These are phyloP conservation scores for Mycena galopus DNA, from an alignment of 768 basidiomycete genomes.

Conservation along the genomic window DNA sequence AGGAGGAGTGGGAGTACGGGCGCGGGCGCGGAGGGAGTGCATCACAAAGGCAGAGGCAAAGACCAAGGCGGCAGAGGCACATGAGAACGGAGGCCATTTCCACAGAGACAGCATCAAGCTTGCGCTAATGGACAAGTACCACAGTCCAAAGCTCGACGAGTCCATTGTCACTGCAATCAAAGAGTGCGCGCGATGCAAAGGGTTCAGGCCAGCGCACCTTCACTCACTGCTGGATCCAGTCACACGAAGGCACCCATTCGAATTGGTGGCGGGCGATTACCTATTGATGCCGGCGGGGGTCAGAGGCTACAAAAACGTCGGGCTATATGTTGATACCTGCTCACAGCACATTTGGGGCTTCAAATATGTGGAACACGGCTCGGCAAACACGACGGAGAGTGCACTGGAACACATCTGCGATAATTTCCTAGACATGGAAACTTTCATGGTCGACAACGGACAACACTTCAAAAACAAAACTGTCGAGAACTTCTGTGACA, in stretches of 20 bases:
- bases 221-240: constrained; percentile 27
- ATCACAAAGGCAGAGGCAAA: constrained; percentile 16
- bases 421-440: no score
- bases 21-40: no score
- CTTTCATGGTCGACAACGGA: no score
- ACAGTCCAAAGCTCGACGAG: constrained; percentile 16
- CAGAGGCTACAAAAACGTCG: constrained; percentile 34
- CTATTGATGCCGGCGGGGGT: constrained; percentile 38
- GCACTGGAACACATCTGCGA: background rate
- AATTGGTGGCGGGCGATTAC: constrained; percentile 44
- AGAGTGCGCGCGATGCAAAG: background rate
- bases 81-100: constrained; percentile 11
- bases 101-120: constrained; percentile 29
- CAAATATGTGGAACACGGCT: background rate
- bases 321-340: constrained; percentile 33
- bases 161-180: constrained; percentile 27
- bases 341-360: constrained; percentile 37
- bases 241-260: constrained; percentile 37
- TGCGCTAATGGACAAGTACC: constrained; percentile 24
- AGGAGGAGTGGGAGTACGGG: no score
- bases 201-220: background rate
- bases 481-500: no score
- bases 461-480: no score
- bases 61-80: constrained; percentile 18
- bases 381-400: background rate